phyloP scores from a whole-genome alignment of 2,329 filamentous ascomycete species.

The Lasiodiplodia sp. region DNA sequence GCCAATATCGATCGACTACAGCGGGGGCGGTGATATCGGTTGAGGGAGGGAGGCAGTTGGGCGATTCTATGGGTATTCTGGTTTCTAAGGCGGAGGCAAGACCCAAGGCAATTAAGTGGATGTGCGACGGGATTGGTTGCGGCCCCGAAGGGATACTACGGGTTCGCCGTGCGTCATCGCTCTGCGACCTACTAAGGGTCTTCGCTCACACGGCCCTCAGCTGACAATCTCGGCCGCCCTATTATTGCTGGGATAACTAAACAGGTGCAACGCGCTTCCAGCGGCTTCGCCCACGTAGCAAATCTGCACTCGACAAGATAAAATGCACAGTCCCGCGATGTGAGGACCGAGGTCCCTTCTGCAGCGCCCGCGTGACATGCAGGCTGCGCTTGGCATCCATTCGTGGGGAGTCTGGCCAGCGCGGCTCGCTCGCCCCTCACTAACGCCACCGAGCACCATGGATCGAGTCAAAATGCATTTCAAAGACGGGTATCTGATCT shows the following conservation, averaged over 20 bases:
- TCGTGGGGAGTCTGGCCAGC: conserved; percentile 8
- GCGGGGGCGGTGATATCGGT: conserved; percentile 4
- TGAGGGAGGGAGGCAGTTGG: not conserved
- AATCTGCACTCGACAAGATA: not conserved
- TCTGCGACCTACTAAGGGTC: conserved; percentile 21
- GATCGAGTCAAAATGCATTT: conserved; percentile 26
- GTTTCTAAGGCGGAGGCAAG: conserved; percentile 16
- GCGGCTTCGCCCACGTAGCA: not conserved
- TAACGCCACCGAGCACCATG: conserved; percentile 13
- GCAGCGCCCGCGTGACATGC: conserved; percentile 13
- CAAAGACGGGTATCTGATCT: conserved; percentile 31
- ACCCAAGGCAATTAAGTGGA: conserved; percentile 5
- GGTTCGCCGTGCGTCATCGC: conserved; percentile 4
- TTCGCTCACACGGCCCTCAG: conserved; percentile 25
- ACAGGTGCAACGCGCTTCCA: too few relatives aligned
- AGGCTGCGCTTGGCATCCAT: not conserved
- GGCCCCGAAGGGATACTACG: conserved; percentile 13
- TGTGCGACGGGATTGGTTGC: conserved; percentile 18
- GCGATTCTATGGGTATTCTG: not conserved
- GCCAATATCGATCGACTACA: conserved; percentile 12
- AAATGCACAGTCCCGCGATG: not conserved
- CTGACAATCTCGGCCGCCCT: conserved; percentile 26
- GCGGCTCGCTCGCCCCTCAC: conserved; percentile 22
- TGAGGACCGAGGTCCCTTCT: conserved; percentile 7
- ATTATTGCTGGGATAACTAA: conserved; percentile 9